Conservation (phyloP, 2,329 filamentous ascomycete genomes). For the Aureobasidium sp. region DNA sequence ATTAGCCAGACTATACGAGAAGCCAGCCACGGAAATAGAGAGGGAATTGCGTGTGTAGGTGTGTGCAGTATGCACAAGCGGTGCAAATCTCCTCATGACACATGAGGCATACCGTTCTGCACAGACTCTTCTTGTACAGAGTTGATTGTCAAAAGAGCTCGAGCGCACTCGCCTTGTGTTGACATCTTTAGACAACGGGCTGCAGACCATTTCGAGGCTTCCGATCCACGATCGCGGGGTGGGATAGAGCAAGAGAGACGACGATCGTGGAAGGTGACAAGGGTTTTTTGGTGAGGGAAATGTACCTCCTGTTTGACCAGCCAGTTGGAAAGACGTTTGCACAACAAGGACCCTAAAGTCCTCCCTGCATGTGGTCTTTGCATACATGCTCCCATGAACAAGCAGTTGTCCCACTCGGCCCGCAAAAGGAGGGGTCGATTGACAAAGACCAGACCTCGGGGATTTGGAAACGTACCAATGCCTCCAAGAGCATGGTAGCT, state of each 20-base stretch:
- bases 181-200: background rate
- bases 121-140: background rate
- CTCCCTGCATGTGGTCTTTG: conserved; percentile 10
- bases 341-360: background rate
- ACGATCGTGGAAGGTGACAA: background rate
- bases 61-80: conserved; percentile 1
- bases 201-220: background rate
- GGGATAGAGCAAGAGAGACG: background rate
- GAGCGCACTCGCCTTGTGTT: background rate
- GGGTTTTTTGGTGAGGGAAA: background rate
- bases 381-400: background rate
- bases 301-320: background rate
- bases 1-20: background rate
- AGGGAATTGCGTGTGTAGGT: background rate
- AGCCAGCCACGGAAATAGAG: background rate
- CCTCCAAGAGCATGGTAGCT: background rate
- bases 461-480: background rate
- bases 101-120: background rate
- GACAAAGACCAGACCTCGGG: background rate
- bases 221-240: background rate
- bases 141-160: background rate
- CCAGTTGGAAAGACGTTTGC: background rate
- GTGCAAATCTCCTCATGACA: conserved; percentile 12
- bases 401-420: background rate
- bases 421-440: conserved; percentile 7